Base-by-base conservation (phyloP, 768 basidiomycete species). In the Cystofilobasidium capitatum region DNA sequence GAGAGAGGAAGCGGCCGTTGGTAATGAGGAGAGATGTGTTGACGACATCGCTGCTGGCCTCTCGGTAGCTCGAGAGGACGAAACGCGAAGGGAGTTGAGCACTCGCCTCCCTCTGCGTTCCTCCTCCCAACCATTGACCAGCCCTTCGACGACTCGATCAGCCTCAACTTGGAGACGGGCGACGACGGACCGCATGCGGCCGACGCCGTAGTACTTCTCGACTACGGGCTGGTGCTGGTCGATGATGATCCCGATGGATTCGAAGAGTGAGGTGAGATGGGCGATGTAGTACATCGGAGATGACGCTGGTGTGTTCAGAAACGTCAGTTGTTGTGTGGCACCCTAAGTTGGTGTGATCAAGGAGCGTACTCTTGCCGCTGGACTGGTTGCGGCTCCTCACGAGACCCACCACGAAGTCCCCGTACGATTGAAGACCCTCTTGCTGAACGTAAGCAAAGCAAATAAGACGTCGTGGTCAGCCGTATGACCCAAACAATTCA, bases 221-320 rank as follows among this genome's bases (percentile, higher is more conserved):
- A 99, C 93, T 6, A 99, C 85, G 2, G 91, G 89, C 71, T 96
- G 94, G 74, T 99, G 96, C 74, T 99, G 96, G 73, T 94, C 91
- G 26, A 99, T 86, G 71, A 99, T 91, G 81, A 90, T 84, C 0
- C 93, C 96, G 60, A 99, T 87, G 65, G 87, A 88, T 78, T 99
- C 96, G 71, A 98, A 92, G 1, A 99, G 82, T 8, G 89, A 86
- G 2, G 94, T 97, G 64, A 99, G 79, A 14, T 86, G 83, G 3
- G 90, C 86, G 70, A 96, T 85, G 75, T 91, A 98, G 78, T 96
- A 94, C 33, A 91, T 78, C 0, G 94, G 88, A 0, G 92, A 94
- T 12, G 91, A 91, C 1, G 89, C 94, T 96, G 39, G 0, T 55
- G n/a, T 16, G n/a, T n/a, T n/a, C n/a, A 54, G 13, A 10, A n/a